phyloP scores from a whole-genome alignment of 2,329 filamentous ascomycete species.

The Celoporthe dispersa region DNA sequence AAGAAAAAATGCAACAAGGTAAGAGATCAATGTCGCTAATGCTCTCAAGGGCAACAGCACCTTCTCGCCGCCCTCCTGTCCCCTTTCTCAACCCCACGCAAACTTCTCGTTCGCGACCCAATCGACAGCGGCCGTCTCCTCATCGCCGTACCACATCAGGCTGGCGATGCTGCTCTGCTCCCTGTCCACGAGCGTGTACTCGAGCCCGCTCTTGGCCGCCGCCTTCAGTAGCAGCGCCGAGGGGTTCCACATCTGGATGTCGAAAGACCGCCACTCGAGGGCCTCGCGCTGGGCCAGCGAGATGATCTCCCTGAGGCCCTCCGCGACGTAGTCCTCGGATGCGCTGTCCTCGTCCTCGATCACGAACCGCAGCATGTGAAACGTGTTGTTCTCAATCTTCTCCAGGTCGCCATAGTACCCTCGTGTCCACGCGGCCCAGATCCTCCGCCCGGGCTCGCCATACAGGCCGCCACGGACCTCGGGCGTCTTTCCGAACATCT shows the following conservation, averaged over 20 bases:
- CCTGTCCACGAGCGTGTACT: conserved; percentile 56
- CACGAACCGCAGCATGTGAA: conserved; percentile 72
- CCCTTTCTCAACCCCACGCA: conserved; percentile 70
- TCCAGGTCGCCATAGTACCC: conserved; percentile 64
- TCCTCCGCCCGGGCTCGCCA: conserved; percentile 53
- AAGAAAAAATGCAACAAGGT: too few relatives aligned
- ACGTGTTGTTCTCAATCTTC: conserved; percentile 62
- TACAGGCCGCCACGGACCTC: conserved; percentile 73
- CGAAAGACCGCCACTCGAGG: conserved; percentile 68
- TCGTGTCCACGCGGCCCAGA: conserved; percentile 76
- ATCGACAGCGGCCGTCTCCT: conserved; percentile 57
- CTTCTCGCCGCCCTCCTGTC: background rate
- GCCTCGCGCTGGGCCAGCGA: conserved; percentile 72
- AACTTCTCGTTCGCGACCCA: conserved; percentile 81
- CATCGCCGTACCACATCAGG: conserved; percentile 71
- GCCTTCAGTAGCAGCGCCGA: conserved; percentile 54
- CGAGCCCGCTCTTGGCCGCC: conserved; percentile 52
- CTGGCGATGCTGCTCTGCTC: conserved; percentile 72
- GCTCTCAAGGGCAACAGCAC: background rate
- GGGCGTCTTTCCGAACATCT: conserved; percentile 62
- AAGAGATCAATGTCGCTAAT: conserved; percentile 2
- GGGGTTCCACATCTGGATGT: conserved; percentile 86
- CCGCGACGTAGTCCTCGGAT: conserved; percentile 48
- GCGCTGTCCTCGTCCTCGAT: conserved; percentile 59
- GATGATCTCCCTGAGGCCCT: conserved; percentile 67